These are phyloP conservation scores for Fraxinus baroniana DNA, from an alignment of 305 asterid genomes.

Conservation along the genomic window DNA sequence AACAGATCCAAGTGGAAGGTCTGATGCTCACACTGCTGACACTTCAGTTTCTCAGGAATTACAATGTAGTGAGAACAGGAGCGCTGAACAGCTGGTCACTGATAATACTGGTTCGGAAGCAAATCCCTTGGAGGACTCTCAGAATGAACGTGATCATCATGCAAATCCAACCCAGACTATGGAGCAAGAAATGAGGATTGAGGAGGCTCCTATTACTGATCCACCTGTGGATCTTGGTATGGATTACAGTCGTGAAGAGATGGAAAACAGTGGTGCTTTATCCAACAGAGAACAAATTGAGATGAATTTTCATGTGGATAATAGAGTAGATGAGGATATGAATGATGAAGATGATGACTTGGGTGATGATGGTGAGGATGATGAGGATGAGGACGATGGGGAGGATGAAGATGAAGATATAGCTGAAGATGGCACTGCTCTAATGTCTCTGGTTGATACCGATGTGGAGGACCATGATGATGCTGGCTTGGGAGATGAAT, in stretches of 20 bases:
- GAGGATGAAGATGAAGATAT: slow-evolving; percentile 97
- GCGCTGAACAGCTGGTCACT: slow-evolving; percentile 35
- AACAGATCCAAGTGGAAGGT: slow-evolving; percentile 47
- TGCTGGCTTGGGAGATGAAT: slow-evolving; percentile 87
- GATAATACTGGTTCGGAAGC: slow-evolving; percentile 47
- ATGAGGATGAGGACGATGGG: slow-evolving; percentile 70
- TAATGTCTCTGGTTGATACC: slow-evolving; percentile 98
- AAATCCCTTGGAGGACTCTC: slow-evolving; percentile 41
- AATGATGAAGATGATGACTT: slow-evolving; percentile 95
- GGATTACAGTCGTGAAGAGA: slow-evolving; percentile 82
- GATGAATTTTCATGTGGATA: slow-evolving; percentile 83
- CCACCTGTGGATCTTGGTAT: slow-evolving; percentile 67
- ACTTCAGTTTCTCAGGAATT: slow-evolving; percentile 50
- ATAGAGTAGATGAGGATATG: slow-evolving; percentile 79
- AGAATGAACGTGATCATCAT: slow-evolving; percentile 49
- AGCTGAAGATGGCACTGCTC: slow-evolving; percentile 85
- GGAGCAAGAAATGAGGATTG: slow-evolving; percentile 84
- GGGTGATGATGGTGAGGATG: slow-evolving; percentile 96
- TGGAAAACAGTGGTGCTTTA: slow-evolving; percentile 72
- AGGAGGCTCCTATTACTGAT: slow-evolving; percentile 58
- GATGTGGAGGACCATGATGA: slow-evolving; percentile 99
- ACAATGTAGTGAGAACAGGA: slow-evolving; percentile 53
- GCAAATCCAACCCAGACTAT: slow-evolving; percentile 26
- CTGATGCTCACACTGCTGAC: slow-evolving; percentile 46
- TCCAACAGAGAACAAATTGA: slow-evolving; percentile 71